These are phyloP conservation scores for Raddia guianensis DNA, from an alignment of 176 grass and related monocot species.

Conservation along the genomic window DNA sequence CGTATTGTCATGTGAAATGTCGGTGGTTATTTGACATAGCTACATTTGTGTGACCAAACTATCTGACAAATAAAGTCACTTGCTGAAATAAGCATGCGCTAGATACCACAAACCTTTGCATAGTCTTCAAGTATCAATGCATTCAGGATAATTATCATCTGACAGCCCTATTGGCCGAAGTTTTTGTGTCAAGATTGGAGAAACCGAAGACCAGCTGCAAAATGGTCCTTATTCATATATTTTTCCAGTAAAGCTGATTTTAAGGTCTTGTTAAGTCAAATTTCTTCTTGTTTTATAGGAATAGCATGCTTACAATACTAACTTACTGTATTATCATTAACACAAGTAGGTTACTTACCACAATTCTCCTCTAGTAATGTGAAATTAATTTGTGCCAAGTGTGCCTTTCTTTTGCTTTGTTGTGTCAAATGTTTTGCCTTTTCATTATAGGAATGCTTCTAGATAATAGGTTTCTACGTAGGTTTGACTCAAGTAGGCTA, in stretches of 20 bases:
- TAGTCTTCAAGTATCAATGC: not conserved
- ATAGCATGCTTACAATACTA: not conserved
- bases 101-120: not conserved
- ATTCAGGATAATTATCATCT: not conserved
- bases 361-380: not conserved
- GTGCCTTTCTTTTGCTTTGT: not conserved
- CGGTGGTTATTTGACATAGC: not conserved
- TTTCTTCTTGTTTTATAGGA: not conserved
- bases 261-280: slow-evolving; percentile 3
- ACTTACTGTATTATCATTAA: not conserved
- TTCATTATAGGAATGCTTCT: slow-evolving; percentile 6
- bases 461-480: not conserved
- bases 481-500: slow-evolving; percentile 14
- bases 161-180: not conserved
- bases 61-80: slow-evolving; percentile 6
- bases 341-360: not conserved
- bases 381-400: not conserved
- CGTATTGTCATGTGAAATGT: not conserved
- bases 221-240: not conserved
- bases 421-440: slow-evolving; percentile 2
- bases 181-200: not conserved
- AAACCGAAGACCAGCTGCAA: slow-evolving; percentile 14
- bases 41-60: not conserved
- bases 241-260: slow-evolving; percentile 2
- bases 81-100: slow-evolving; percentile 13